phyloP scores from a whole-genome alignment of 805 yeast genomes.

The Sugiyamaella qingdaonensis region DNA sequence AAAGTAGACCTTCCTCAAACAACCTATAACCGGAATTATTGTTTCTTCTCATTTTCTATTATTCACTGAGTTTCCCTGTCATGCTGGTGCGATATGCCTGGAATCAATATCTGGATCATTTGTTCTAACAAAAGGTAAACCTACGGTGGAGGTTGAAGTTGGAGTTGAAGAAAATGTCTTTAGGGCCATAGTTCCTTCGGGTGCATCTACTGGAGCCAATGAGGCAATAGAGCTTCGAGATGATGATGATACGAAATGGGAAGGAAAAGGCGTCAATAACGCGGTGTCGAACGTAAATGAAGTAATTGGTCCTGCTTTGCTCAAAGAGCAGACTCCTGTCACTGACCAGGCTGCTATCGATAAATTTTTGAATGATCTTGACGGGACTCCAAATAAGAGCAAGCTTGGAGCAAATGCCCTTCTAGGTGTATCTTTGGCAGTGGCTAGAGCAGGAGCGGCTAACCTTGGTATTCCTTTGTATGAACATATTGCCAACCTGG shows the following conservation, averaged over 20 bases:
- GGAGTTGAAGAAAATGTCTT: constrained; percentile 86
- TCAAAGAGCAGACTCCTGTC: constrained; percentile 76
- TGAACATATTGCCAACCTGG: constrained; percentile 77
- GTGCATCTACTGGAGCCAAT: constrained; percentile 98
- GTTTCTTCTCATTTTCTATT: too few species aligned
- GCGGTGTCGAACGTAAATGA: constrained; percentile 96
- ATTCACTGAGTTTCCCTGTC: background rate
- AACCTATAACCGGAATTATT: background rate
- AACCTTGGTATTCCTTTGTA: constrained; percentile 89
- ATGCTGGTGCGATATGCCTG: too few species aligned
- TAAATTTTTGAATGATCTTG: constrained; percentile 77
- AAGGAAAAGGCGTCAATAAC: constrained; percentile 96
- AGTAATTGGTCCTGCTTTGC: constrained; percentile 87
- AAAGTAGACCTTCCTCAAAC: too few species aligned
- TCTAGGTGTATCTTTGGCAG: constrained; percentile 95
- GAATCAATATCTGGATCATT: too few species aligned
- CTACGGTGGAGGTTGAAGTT: constrained; percentile 98
- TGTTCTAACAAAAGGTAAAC: constrained; percentile 50
- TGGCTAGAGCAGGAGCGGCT: constrained; percentile 97
- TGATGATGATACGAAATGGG: constrained; percentile 95
- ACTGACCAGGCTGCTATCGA: constrained; percentile 83
- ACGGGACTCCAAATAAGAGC: constrained; percentile 96
- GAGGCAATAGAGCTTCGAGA: constrained; percentile 99
- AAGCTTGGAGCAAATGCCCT: constrained; percentile 98
- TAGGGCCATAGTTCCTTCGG: constrained; percentile 98